Evolutionary conservation across 768 basidiomycete genomes (phyloP).

Genomic region (Amanita phalloides): DNA sequence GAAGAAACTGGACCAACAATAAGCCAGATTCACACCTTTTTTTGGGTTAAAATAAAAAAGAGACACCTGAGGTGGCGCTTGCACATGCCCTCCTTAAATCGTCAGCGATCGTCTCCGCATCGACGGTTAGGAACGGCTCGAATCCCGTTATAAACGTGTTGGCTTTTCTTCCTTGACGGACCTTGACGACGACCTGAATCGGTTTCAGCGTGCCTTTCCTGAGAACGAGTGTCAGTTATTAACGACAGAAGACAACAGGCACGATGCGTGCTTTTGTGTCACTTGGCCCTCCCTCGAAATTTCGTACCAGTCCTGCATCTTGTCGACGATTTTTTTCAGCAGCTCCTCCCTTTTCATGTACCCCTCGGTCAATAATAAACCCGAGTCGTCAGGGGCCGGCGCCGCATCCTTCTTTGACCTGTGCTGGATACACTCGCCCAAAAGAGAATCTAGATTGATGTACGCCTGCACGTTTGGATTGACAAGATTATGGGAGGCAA

Average conservation of each 20-base stretch:
- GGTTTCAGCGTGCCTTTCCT: conserved; percentile 75
- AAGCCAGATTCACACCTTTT: not conserved
- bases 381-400: conserved; percentile 7
- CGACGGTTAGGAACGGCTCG: conserved; percentile 60
- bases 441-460: conserved; percentile 52
- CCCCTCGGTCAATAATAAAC: conserved; percentile 16
- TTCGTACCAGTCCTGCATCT: conserved; percentile 76
- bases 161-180: conserved; percentile 65
- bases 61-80: conserved; percentile 59
- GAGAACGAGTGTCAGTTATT: not conserved
- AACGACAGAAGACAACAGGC: not conserved
- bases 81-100: conserved; percentile 72
- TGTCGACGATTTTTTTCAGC: conserved; percentile 36
- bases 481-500: conserved; percentile 47
- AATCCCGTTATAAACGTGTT: conserved; percentile 71
- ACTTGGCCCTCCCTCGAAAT: conserved; percentile 47
- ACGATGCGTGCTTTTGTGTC: conserved; percentile 43
- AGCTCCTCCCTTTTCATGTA: conserved; percentile 64
- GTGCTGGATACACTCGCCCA: conserved; percentile 24
- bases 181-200: conserved; percentile 58
- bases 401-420: conserved; percentile 17
- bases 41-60: not conserved
- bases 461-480: conserved; percentile 59
- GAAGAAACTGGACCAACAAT: conserved; percentile 37
- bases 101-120: conserved; percentile 66